A percentile compares a stretch with the other conserved stretches of the same genome.
phyloP scores from a whole-genome alignment of 768 basidiomycete genomes.

The Pleurotus salmoneostramineus region DNA sequence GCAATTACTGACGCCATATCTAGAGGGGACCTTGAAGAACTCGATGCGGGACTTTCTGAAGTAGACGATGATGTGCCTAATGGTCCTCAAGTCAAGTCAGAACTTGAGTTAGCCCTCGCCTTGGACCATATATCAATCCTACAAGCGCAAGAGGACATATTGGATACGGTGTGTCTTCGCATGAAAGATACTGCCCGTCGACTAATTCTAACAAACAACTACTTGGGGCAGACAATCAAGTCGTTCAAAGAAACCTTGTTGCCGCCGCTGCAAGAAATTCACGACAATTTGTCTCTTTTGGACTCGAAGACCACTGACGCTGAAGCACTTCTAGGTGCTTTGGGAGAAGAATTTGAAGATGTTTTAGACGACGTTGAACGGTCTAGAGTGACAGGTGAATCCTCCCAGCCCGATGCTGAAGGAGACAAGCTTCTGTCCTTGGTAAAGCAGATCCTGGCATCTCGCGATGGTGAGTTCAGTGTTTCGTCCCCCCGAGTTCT shows the following conservation, averaged over 20 bases:
- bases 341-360: slow-evolving; percentile 29
- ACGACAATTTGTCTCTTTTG: slow-evolving; percentile 14
- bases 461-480: slow-evolving; percentile 11
- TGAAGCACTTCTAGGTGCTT: slow-evolving; percentile 26
- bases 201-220: too few relatives aligned
- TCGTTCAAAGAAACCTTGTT: slow-evolving; percentile 17
- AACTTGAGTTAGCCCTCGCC: slow-evolving; percentile 26
- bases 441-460: slow-evolving; percentile 15
- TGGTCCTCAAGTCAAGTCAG: slow-evolving; percentile 11
- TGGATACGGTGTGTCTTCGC: slow-evolving; percentile 20
- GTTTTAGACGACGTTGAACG: slow-evolving; percentile 13
- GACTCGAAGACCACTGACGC: slow-evolving; percentile 18
- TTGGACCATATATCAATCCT: slow-evolving; percentile 25
- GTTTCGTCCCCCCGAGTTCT: not conserved
- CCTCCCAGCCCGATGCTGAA: not conserved
- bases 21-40: not conserved
- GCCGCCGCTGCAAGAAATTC: slow-evolving; percentile 18
- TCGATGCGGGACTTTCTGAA: not conserved
- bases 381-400: not conserved
- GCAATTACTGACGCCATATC: not conserved
- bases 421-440: slow-evolving; percentile 14
- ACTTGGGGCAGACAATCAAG: slow-evolving; percentile 14
- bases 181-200: too few relatives aligned
- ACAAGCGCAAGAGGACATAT: slow-evolving; percentile 14
- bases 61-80: not conserved